Conservation (phyloP, 306 rosid genomes). For the Inga leiocalycina region DNA sequence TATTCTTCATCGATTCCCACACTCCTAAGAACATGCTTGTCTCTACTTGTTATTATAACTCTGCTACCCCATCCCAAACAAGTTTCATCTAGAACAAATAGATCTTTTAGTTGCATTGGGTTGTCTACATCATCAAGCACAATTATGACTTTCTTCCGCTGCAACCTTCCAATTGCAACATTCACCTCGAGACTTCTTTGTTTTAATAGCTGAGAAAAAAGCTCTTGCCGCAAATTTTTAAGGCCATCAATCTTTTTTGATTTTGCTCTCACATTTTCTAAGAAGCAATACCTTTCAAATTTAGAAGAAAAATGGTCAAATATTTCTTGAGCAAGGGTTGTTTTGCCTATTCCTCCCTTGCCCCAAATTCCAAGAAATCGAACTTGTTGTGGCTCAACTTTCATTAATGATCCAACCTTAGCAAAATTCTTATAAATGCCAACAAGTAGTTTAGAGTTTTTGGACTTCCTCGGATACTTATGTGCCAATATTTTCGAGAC, state of each 20-base stretch:
- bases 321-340: constrained; percentile 16
- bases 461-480: not conserved
- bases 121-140: constrained; percentile 38
- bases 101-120: not conserved
- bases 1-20: not conserved
- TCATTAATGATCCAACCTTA: not conserved
- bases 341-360: constrained; percentile 25
- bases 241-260: too few relatives aligned
- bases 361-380: constrained; percentile 32
- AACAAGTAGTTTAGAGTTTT: not conserved
- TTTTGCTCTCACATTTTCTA: constrained; percentile 15
- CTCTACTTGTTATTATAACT: constrained; percentile 37
- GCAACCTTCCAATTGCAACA: constrained; percentile 22
- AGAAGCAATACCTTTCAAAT: constrained; percentile 36
- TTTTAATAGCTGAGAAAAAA: constrained; percentile 6
- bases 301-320: not conserved
- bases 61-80: constrained; percentile 27
- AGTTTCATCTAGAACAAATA: not conserved
- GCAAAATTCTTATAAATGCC: constrained; percentile 16
- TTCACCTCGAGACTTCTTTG: not conserved
- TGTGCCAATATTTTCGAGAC: too few relatives aligned
- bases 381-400: not conserved
- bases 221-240: too few relatives aligned
- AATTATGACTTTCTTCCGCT: constrained; percentile 19
- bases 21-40: constrained; percentile 20